Evolutionary conservation across 805 yeast genomes (phyloP), one percentile per base, ranked within the genome.

Genomic region (Saccharomycopsis amapae): DNA sequence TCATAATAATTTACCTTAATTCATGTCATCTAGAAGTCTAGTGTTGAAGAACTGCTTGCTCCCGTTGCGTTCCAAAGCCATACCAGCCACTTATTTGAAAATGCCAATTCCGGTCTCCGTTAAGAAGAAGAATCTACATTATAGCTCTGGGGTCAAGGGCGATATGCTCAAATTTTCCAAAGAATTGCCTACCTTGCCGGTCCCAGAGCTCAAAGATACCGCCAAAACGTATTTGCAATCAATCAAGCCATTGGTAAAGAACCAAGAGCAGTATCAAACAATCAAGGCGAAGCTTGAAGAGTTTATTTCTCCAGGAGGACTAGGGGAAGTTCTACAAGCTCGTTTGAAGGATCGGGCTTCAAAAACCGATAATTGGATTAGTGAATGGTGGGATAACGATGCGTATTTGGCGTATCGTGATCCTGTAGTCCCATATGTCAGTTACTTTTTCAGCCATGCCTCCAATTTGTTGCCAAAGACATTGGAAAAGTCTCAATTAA

Each of bases 391-490:
- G 98, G 95, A 90, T 63, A 83, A 85, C 57, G 85, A 84, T 55
- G 95, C 96, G 18, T 90, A 90, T 65, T 70, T 90, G 69, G 79
- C 83, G 34, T 89, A 87, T 67, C 75, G 93, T 54, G 97, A 87
- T 63, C 95, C 97, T 0, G 85, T 90, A n/a, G 85, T 85, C 23
- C 97, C 97, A 10, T 89, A 80, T 60, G 96, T 87, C 31, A 84
- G 95, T 18, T 90, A 90, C 68, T 93, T 87, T 56, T 90, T 76
- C 66, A 74, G 80, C 44, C 96, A 90, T 68, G 81, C 77, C 62
- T 90, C 85, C 56, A 63, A 82, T 50, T 26, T 51, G n/a, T 53
- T 69, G 31, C 69, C 71, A 5, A 46, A 51, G 13, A 52, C 58
- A 5, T 69, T 83, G 50, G 85, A 83, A 45, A 67, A 71, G 50